Evolutionary conservation across 2,329 filamentous ascomycete species (phyloP).

Genomic region (Exophiala phaeomuriformis): DNA sequence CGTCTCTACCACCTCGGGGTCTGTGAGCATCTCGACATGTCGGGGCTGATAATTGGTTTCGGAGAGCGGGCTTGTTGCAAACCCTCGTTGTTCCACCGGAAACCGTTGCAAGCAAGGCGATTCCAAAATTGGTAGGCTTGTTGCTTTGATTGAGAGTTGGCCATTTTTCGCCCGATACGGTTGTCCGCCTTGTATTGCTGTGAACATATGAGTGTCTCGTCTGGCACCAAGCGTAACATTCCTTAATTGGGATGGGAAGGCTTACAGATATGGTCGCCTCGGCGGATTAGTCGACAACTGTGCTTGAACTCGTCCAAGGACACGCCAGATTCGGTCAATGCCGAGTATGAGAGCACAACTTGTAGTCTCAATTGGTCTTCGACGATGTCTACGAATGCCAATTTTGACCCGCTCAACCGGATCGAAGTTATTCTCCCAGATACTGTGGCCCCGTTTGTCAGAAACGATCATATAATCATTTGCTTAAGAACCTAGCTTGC

Average conservation of each 20-base stretch:
- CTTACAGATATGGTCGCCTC: constrained; percentile 80
- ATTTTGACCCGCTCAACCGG: constrained; percentile 64
- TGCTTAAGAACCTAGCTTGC: constrained; percentile 7
- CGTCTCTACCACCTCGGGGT: constrained; percentile 59
- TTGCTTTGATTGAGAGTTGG: constrained; percentile 66
- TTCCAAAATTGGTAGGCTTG: constrained; percentile 61
- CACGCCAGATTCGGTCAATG: constrained; percentile 33
- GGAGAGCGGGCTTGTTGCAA: constrained; percentile 44
- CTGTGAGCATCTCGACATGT: constrained; percentile 80
- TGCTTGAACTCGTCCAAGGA: constrained; percentile 38
- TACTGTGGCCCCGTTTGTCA: constrained; percentile 20
- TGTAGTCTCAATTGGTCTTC: constrained; percentile 68
- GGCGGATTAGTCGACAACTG: constrained; percentile 52
- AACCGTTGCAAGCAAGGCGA: constrained; percentile 73
- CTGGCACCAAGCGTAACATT: too few species aligned
- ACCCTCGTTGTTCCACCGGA: constrained; percentile 45
- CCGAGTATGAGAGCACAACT: constrained; percentile 44
- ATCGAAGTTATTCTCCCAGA: constrained; percentile 67
- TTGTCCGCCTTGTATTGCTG: constrained; percentile 59
- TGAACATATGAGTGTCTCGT: constrained; percentile 4
- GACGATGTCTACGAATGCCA: constrained; percentile 76
- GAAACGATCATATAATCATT: constrained; percentile 19
- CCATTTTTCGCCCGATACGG: constrained; percentile 64
- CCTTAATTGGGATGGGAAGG: constrained; percentile 23
- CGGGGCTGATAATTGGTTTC: constrained; percentile 45